Evolutionary conservation across 2,329 filamentous ascomycete species (phyloP), one percentile per base, ranked within the genome.

Genomic region (Fusarium bulbicola): DNA sequence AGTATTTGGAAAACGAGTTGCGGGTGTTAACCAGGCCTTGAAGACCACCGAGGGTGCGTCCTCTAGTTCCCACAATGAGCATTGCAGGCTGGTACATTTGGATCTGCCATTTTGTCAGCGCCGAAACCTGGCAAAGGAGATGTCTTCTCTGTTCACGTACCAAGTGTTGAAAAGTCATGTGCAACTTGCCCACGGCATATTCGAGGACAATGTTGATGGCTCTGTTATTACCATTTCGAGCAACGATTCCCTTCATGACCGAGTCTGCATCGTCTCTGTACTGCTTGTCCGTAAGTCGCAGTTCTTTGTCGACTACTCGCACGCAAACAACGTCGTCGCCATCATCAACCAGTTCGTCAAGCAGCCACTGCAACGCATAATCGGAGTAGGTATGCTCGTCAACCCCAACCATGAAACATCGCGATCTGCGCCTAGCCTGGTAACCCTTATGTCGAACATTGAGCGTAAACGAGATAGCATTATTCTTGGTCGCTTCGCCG

Each of bases 261-360:
- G 87, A 85, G 70, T 92, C 88, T 1, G 95, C 95, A 74, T 96
- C 93, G 26, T 91, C 87, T 45, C 92, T 90, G 81, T 97, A 97
- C 58, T 89, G 87, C 58, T 90, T 91, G 63, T 91, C 89, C 72
- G 92, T 89, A 20, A 90, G 86, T 59, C 92, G 92, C 58, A 91
- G 88, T 72, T 95, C 93, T 79, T 93, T 95, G 79, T 97, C 95
- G 47, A 97, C 89, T 6, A 97, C 95, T 59, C 94, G 89, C 54
- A 98, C 88, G 82, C 95, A 98, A 14, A 98, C 93, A 64, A 98
- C 92, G 82, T 97, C 94, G 79, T 98, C 95, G 24, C 95, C 95
- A 78, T 97, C 95, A 77, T 97, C 95, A 45, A 97, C 94, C 63
- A 97, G 87, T 82, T 97, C 94, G 77, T 97, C 94, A 43, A 98